Evolutionary conservation across 2,329 filamentous ascomycete species (phyloP).

Genomic region (Colletotrichum chrysophilum): DNA sequence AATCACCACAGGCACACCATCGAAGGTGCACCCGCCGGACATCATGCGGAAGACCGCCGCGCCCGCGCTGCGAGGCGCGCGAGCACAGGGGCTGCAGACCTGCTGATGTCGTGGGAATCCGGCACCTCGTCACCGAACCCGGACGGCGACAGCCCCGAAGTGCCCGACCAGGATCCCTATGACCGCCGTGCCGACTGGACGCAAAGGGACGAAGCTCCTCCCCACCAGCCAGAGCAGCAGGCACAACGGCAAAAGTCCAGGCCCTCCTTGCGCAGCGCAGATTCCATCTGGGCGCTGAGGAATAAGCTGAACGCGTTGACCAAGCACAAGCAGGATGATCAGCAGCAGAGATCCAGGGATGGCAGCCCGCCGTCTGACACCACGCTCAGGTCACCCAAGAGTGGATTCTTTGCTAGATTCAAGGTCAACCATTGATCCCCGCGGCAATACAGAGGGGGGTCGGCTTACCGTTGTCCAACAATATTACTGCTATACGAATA

Average conservation of each 20-base stretch:
- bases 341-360: slow-evolving; percentile 20
- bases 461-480: neutral
- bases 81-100: slow-evolving; percentile 39
- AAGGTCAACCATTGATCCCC: slow-evolving; percentile 29
- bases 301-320: slow-evolving; percentile 41
- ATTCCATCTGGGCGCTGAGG: slow-evolving; percentile 56
- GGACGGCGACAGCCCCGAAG: slow-evolving; percentile 27
- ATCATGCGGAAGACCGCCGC: slow-evolving; percentile 18
- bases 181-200: slow-evolving; percentile 62
- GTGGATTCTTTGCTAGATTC: slow-evolving; percentile 48
- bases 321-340: slow-evolving; percentile 31
- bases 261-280: slow-evolving; percentile 45
- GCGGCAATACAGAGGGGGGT: neutral
- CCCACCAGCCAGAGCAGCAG: slow-evolving; percentile 23
- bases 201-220: slow-evolving; percentile 55
- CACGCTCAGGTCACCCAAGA: slow-evolving; percentile 30
- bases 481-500: neutral
- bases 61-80: slow-evolving; percentile 32
- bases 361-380: slow-evolving; percentile 22
- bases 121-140: slow-evolving; percentile 1
- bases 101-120: slow-evolving; percentile 26
- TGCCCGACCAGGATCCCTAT: slow-evolving; percentile 27
- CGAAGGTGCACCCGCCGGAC: slow-evolving; percentile 26
- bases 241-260: slow-evolving; percentile 14
- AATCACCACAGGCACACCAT: slow-evolving; percentile 35